phyloP scores from a whole-genome alignment of 148 eudicot genomes.

The Nyssa sinensis region DNA sequence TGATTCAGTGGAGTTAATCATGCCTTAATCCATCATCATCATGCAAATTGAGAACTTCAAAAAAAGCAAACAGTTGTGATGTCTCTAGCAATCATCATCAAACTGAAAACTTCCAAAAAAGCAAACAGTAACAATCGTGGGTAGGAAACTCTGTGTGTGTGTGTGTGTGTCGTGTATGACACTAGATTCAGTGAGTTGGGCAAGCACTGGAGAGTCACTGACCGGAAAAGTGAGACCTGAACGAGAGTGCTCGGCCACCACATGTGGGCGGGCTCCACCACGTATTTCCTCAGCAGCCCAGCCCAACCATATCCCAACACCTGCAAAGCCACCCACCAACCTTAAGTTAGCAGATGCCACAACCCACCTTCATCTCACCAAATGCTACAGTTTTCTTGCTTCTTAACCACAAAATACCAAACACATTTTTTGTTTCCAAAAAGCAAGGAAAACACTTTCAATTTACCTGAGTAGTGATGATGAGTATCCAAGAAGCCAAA shows the following conservation, averaged over 20 bases:
- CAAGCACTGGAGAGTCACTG: slow-evolving; percentile 4
- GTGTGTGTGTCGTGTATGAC: too few species aligned
- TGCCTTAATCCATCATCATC: too few species aligned
- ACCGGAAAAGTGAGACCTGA: slow-evolving; percentile 90
- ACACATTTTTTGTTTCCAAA: neutral
- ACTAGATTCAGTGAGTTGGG: neutral
- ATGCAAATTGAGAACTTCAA: too few species aligned
- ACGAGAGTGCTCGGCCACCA: slow-evolving; percentile 95
- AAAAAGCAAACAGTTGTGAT: too few species aligned
- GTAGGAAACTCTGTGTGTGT: too few species aligned
- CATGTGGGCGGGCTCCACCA: slow-evolving; percentile 91
- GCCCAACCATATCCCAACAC: slow-evolving; percentile 98
- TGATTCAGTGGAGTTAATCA: too few species aligned
- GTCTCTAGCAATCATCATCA: too few species aligned
- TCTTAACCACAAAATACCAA: too few species aligned
- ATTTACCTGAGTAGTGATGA: slow-evolving; percentile 88
- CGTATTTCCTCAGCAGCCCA: slow-evolving; percentile 79
- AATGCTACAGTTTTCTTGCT: neutral
- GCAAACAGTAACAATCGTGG: too few species aligned
- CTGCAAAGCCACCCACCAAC: slow-evolving; percentile 28
- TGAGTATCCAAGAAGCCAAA: slow-evolving; percentile 82
- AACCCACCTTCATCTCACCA: too few species aligned
- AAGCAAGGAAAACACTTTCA: neutral
- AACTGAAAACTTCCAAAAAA: too few species aligned
- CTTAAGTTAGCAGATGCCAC: neutral